A percentile compares a stretch with the other conserved stretches of the same genome.
Conservation (phyloP, 2,329 filamentous ascomycete genomes). For the Sporothrix brasiliensis region DNA sequence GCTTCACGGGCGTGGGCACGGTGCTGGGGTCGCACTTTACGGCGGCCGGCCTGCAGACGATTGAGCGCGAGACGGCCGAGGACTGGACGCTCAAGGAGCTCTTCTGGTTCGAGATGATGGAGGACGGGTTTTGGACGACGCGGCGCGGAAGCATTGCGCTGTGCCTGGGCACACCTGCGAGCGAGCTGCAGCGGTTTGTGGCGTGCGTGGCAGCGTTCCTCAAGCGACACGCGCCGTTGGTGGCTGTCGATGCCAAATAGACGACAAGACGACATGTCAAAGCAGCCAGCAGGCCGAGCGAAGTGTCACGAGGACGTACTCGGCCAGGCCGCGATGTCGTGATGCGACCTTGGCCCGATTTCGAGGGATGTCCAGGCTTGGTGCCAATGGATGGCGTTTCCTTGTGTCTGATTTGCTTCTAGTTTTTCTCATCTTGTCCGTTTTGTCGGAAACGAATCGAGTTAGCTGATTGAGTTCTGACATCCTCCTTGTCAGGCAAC, state of each 20-base stretch:
- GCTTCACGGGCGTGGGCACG: constrained; percentile 47
- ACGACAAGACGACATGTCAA: background rate
- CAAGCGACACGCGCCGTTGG: constrained; percentile 30
- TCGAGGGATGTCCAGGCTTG: background rate
- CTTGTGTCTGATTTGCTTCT: background rate
- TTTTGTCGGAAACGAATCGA: background rate
- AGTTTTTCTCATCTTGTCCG: background rate
- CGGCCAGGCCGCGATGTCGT: constrained; percentile 22
- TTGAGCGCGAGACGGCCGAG: constrained; percentile 33
- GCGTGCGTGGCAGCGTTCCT: constrained; percentile 37
- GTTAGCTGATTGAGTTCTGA: constrained; percentile 1
- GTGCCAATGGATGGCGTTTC: constrained; percentile 4
- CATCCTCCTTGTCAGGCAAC: background rate
- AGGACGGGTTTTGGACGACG: constrained; percentile 35
- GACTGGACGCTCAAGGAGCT: constrained; percentile 36
- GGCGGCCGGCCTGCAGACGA: constrained; percentile 22
- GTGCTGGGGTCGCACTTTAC: constrained; percentile 46
- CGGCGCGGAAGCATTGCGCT: constrained; percentile 35
- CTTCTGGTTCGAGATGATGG: constrained; percentile 36
- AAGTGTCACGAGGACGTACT: background rate
- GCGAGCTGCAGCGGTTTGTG: constrained; percentile 52
- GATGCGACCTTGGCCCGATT: background rate
- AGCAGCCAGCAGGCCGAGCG: background rate
- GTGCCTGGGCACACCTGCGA: constrained; percentile 33
- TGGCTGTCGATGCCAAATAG: constrained; percentile 21